Evolutionary conservation across 768 basidiomycete genomes (phyloP).

Genomic region (Termitomyces sp.): DNA sequence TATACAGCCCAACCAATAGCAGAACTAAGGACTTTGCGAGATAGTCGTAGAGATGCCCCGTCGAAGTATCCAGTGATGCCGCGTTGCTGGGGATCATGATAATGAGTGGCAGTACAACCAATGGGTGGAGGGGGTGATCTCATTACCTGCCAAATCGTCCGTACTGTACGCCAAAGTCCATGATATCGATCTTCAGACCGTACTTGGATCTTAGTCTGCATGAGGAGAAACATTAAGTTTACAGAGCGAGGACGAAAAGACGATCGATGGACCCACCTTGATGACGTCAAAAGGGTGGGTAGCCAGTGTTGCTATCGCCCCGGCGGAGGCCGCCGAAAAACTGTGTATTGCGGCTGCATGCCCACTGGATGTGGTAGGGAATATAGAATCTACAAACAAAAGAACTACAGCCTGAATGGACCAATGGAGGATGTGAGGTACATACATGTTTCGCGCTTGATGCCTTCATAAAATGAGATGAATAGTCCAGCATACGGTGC

Average conservation of each 20-base stretch:
- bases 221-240: neutral
- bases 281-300: slow-evolving; percentile 95
- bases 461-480: slow-evolving; percentile 80
- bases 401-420: slow-evolving; percentile 1
- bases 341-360: slow-evolving; percentile 53
- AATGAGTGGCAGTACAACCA: neutral
- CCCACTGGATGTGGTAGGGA: slow-evolving; percentile 37
- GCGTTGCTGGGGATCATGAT: slow-evolving; percentile 52
- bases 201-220: slow-evolving; percentile 88
- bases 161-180: slow-evolving; percentile 58
- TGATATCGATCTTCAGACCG: slow-evolving; percentile 73
- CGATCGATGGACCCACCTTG: slow-evolving; percentile 48
- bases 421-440: slow-evolving; percentile 3
- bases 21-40: slow-evolving; percentile 84
- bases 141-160: slow-evolving; percentile 65
- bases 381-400: slow-evolving; percentile 28
- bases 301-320: slow-evolving; percentile 74
- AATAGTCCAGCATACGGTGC: slow-evolving; percentile 94
- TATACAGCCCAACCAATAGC: slow-evolving; percentile 91
- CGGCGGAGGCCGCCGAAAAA: slow-evolving; percentile 72
- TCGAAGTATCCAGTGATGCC: slow-evolving; percentile 81
- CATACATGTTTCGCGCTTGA: slow-evolving; percentile 71
- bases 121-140: neutral
- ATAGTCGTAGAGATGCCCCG: slow-evolving; percentile 75
- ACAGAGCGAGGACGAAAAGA: neutral